Conservation (phyloP, 2,329 filamentous ascomycete species). For the Massarina eburnea region DNA sequence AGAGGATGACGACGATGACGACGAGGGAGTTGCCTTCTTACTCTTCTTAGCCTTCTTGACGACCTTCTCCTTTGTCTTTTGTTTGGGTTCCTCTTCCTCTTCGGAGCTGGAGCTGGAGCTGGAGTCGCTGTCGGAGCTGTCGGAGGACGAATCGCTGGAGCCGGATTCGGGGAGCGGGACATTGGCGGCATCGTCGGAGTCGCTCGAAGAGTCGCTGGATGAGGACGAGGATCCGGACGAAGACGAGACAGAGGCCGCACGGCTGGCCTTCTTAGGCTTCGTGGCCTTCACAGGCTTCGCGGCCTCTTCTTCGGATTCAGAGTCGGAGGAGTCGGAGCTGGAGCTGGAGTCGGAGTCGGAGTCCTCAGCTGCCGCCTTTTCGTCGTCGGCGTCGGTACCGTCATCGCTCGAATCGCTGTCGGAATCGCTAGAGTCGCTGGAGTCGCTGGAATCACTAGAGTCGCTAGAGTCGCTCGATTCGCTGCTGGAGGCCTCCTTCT, state of each 20-base stretch:
- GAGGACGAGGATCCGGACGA: slow-evolving; percentile 24
- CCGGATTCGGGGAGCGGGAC: slow-evolving; percentile 28
- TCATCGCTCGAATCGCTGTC: slow-evolving; percentile 25
- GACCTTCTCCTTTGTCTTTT: slow-evolving; percentile 14
- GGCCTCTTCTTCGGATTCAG: slow-evolving; percentile 43
- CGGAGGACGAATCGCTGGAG: slow-evolving; percentile 28
- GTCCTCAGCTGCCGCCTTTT: slow-evolving; percentile 18
- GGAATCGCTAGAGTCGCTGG: slow-evolving; percentile 30
- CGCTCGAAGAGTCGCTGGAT: slow-evolving; percentile 22
- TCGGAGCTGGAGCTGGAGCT: slow-evolving; percentile 33
- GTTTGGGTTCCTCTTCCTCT: slow-evolving; percentile 20
- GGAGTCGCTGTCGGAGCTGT: slow-evolving; percentile 28
- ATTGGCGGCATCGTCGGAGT: slow-evolving; percentile 27
- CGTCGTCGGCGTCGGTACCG: slow-evolving; percentile 28
- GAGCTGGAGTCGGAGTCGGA: slow-evolving; percentile 27
- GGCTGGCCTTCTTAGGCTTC: slow-evolving; percentile 14
- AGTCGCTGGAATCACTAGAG: slow-evolving; percentile 30
- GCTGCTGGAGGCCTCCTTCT: slow-evolving; percentile 24
- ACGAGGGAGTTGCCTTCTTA: slow-evolving; percentile 1
- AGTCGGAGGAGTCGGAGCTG: slow-evolving; percentile 34
- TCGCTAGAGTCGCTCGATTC: slow-evolving; percentile 22
- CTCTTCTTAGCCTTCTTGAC: slow-evolving; percentile 11
- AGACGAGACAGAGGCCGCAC: slow-evolving; percentile 22
- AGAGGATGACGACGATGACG: slow-evolving; percentile 2
- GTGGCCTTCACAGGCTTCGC: slow-evolving; percentile 17